Conservation (phyloP, 805 yeast genomes). For the Teunomyces aglyptinius region DNA sequence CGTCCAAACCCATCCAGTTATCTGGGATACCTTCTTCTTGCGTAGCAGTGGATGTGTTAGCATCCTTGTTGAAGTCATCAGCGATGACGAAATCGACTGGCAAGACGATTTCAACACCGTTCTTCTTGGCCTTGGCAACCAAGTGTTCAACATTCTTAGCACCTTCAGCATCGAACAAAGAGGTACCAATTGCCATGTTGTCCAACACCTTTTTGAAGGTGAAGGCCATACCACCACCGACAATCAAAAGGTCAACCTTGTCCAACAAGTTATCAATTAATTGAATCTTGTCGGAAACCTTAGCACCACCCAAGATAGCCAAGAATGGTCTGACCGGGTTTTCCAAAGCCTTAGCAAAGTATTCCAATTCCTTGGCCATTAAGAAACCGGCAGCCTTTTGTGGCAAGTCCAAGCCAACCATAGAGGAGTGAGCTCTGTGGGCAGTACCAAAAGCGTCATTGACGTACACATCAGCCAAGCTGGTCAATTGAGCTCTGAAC, state of each 20-base stretch:
- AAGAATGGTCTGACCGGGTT: slow-evolving; percentile 97
- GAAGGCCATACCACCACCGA: slow-evolving; percentile 99
- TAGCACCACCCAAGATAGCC: slow-evolving; percentile 99
- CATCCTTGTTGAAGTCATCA: slow-evolving; percentile 90
- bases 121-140: slow-evolving; percentile 93
- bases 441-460: slow-evolving; percentile 99
- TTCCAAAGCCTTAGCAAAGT: slow-evolving; percentile 98
- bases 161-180: slow-evolving; percentile 91
- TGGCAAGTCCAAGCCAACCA: slow-evolving; percentile 95
- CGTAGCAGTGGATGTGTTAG: slow-evolving; percentile 79
- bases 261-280: slow-evolving; percentile 94
- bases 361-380: slow-evolving; percentile 94
- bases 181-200: slow-evolving; percentile 84
- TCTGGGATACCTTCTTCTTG: slow-evolving; percentile 92
- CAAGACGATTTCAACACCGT: slow-evolving; percentile 87
- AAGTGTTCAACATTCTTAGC: slow-evolving; percentile 91
- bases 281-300: slow-evolving; percentile 98
- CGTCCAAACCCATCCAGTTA: slow-evolving; percentile 93
- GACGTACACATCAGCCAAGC: slow-evolving; percentile 94
- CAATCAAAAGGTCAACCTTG: slow-evolving; percentile 90
- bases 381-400: slow-evolving; percentile 99
- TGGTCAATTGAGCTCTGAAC: slow-evolving; percentile 87
- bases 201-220: slow-evolving; percentile 94
- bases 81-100: slow-evolving; percentile 97
- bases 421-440: slow-evolving; percentile 99